Conservation (phyloP, 345 rosid genomes). For the Luvunga scandens region DNA sequence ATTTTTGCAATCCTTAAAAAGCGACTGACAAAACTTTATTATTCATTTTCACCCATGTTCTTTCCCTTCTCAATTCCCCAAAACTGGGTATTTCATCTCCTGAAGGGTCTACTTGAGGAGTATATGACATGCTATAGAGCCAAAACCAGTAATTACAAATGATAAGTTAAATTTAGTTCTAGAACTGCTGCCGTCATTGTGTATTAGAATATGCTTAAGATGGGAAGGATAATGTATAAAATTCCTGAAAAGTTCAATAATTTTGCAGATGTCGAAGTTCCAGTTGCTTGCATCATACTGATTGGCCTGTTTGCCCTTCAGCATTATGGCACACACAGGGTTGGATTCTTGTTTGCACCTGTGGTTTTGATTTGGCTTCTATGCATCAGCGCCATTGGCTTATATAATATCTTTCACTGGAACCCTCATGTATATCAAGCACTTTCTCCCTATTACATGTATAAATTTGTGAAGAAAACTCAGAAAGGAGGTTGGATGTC, state of each 20-base stretch:
- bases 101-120: neutral
- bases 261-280: slow-evolving; percentile 75
- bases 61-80: neutral
- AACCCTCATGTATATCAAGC: slow-evolving; percentile 88
- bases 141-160: neutral
- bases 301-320: slow-evolving; percentile 85
- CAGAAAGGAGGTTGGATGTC: slow-evolving; percentile 86
- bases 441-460: slow-evolving; percentile 80
- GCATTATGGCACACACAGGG: slow-evolving; percentile 87
- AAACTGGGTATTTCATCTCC: neutral
- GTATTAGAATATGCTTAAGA: neutral
- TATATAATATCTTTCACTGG: slow-evolving; percentile 75
- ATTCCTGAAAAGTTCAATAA: neutral
- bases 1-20: neutral
- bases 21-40: neutral
- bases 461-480: slow-evolving; percentile 72
- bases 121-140: neutral
- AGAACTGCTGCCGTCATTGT: neutral
- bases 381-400: slow-evolving; percentile 73
- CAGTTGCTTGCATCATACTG: slow-evolving; percentile 74
- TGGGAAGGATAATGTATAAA: neutral
- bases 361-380: slow-evolving; percentile 75
- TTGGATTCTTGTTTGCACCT: slow-evolving; percentile 87
- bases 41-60: neutral
- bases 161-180: neutral